These are phyloP conservation scores for Arctium minus DNA, from an alignment of 129 eudicot species.

Conservation along the genomic window DNA sequence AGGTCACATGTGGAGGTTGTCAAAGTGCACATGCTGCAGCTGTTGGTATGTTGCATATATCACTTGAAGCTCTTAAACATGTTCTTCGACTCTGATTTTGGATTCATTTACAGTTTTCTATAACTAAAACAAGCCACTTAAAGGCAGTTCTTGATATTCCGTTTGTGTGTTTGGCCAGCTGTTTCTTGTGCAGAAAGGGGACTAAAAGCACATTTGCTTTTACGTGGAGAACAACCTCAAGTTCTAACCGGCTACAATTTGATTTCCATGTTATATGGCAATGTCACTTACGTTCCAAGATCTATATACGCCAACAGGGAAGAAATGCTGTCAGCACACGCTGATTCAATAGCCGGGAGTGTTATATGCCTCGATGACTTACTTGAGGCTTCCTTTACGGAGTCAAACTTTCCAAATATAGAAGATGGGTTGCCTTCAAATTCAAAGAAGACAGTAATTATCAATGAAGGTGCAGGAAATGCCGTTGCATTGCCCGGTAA, in stretches of 20 bases:
- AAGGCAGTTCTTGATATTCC: constrained; percentile 16
- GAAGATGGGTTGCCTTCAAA: constrained; percentile 23
- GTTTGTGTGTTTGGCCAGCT: constrained; percentile 51
- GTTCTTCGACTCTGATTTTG: not conserved
- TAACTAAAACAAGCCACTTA: not conserved
- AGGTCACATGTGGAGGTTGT: constrained; percentile 99
- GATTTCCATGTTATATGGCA: constrained; percentile 72
- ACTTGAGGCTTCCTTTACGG: constrained; percentile 36
- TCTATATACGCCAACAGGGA: constrained; percentile 75
- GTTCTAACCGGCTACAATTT: constrained; percentile 75
- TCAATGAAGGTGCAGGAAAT: constrained; percentile 98
- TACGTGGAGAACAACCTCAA: constrained; percentile 96
- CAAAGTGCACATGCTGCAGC: constrained; percentile 99
- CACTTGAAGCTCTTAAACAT: constrained; percentile 12
- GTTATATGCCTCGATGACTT: constrained; percentile 49
- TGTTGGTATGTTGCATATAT: constrained; percentile 68
- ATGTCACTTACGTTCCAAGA: constrained; percentile 72
- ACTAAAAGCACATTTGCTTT: constrained; percentile 72
- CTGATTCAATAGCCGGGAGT: constrained; percentile 47
- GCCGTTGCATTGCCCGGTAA: constrained; percentile 79
- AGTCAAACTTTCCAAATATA: constrained; percentile 8
- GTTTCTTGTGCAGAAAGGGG: constrained; percentile 97
- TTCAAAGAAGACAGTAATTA: constrained; percentile 48
- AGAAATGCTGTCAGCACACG: constrained; percentile 66
- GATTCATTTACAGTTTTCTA: not conserved